Base-by-base conservation (phyloP, 768 basidiomycete species). In the Heimioporus sp. region DNA sequence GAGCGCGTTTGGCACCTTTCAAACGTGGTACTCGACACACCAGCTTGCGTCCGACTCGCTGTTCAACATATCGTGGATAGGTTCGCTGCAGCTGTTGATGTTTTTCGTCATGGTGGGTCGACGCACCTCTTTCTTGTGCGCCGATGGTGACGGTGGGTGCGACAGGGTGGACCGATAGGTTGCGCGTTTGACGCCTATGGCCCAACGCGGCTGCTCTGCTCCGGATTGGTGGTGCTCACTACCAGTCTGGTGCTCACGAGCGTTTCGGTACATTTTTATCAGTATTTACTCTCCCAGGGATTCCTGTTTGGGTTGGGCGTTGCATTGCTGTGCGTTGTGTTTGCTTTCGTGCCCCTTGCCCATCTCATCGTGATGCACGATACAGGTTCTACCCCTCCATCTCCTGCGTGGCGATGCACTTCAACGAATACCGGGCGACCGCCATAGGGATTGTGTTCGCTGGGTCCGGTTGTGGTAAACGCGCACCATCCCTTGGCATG, bases 1-100 rank as follows among this genome's bases (percentile, higher is more conserved):
- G 73, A 84, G 75, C 47, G 79, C 86, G 41, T 89, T 87, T 55
- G 87, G 87, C 15, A 85, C 83, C 38, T 89, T 81, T 64, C 83
- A 87, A 64, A 68, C 80, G 12, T 87, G 81, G 80, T 88, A 89
- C 57, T 72, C 76, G 10, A 67, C 65, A 13, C 80, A 89, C 64
- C 81, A 87, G 63, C 73, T 89, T 16, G 63, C 64, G 16, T 64
- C 74, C 56, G 55, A 76, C 34, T 67, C 80, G 13, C 70, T 81
- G 13, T 82, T 80, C 35, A 77, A 74, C 20, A 83, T 87, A 54
- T 82, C 85, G 3, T 86, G 85, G 81, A 86, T 88, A 56, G 86
- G 85, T 6, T 82, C 83, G 2, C 55, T 87, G 42, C 86, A 87
- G 59, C 69, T 88, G 4, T 87, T 80, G 76, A 68, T 79, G 17